Evolutionary conservation across 768 basidiomycete species (phyloP), one percentile per base, ranked within the genome.

Genomic region (Thelephora aurantiotincta): DNA sequence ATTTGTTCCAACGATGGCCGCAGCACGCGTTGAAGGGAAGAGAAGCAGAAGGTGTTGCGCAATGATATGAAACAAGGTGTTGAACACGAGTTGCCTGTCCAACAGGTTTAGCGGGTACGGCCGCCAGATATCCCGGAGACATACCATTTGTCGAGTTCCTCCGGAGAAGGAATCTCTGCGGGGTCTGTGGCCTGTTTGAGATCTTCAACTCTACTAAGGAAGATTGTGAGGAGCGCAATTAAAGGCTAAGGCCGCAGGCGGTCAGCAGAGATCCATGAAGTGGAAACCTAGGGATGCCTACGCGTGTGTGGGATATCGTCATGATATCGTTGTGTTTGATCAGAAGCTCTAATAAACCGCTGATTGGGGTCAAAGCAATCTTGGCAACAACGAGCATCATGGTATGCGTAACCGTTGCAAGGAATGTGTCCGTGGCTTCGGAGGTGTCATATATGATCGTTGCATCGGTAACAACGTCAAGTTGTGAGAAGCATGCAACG

Each of bases 201-300:
- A 14, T 87, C 76, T 62, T 92, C 89, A n/a, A 91, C 94, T 20
- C 90, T 82, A 53, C 86, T 91, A 47, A 98, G 68, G 62, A 98
- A 82, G 41, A 93, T 70, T 0, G 92, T 98, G 51, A 98, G 69
- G 45, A 98, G 71, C 2, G 90, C 88, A 22, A 97, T 69, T 33
- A 93, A 96, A 48, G 96, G 91, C 92, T 97, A 46, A 36, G 2
- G 26, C n/a, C 13, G 23, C 19, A 23, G 36, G 22, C 48, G 37
- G 38, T 51, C 16, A 48, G 45, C n/a, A 16, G 56, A 33, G 54
- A 51, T 35, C 48, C 45, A 5, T 19, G 19, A 38, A 19, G 48
- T 35, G 30, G 41, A 45, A 37, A 45, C 20, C 20, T 33, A 11
- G 38, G 16, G 5, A 16, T 41, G 63, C 83, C 35, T 52, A 96